Conservation (phyloP, 2,329 filamentous ascomycete species). For the Biscogniauxia mediterranea region DNA sequence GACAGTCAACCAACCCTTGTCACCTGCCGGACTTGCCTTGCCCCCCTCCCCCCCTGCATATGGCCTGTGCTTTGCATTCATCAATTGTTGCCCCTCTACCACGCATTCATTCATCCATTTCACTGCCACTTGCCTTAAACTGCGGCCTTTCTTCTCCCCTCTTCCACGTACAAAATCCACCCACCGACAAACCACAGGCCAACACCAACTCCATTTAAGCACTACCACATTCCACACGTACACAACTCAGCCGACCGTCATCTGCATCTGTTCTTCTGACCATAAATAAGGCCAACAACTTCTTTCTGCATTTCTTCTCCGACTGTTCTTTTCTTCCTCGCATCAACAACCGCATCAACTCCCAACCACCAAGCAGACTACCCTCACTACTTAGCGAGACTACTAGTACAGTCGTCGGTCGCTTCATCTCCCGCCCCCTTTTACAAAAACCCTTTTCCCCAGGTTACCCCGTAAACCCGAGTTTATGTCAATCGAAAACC, state of each 20-base stretch:
- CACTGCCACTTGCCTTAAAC: not conserved
- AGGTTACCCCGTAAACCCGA: conserved; percentile 65
- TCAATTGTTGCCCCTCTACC: not conserved
- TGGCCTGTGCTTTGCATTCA: not conserved
- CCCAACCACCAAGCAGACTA: conserved; percentile 13
- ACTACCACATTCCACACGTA: not conserved
- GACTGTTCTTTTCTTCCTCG: not conserved
- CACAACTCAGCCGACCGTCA: not conserved
- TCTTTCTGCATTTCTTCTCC: not conserved
- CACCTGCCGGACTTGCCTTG: not conserved
- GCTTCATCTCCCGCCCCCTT: conserved; percentile 40
- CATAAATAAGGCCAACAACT: not conserved
- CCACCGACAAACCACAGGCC: not conserved
- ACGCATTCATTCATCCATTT: not conserved
- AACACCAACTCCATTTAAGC: not conserved
- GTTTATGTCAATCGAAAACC: conserved; percentile 99
- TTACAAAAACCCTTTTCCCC: conserved; percentile 52
- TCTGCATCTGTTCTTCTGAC: not conserved
- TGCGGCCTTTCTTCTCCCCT: not conserved
- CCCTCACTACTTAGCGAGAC: conserved; percentile 44
- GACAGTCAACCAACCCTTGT: not conserved
- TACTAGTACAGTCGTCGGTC: conserved; percentile 49
- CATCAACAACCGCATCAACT: not conserved
- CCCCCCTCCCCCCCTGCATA: not conserved
- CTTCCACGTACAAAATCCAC: not conserved